Percentiles rank a stretch among this genome's conserved stretches.
phyloP scores from a whole-genome alignment of 148 eudicot genomes.

The Rheum nobile region DNA sequence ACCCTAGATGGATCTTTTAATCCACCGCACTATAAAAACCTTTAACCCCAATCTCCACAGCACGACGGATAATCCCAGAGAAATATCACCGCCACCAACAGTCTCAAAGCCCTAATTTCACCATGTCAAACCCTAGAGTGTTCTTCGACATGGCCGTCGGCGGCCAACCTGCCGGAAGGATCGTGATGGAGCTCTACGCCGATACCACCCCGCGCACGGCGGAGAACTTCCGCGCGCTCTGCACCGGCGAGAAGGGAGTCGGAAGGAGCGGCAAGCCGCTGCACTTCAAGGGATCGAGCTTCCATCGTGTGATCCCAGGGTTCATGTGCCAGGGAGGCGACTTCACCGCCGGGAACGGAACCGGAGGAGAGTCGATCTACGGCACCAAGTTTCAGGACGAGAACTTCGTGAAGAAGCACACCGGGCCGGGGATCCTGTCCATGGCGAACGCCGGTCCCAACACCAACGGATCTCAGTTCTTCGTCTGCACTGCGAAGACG shows the following conservation, averaged over 20 bases:
- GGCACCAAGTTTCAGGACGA: slow-evolving; percentile 26
- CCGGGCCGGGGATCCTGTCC: slow-evolving; percentile 24
- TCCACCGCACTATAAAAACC: not conserved
- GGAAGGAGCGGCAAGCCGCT: slow-evolving; percentile 25
- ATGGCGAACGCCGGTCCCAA: slow-evolving; percentile 29
- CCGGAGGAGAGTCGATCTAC: slow-evolving; percentile 33
- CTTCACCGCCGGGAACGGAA: slow-evolving; percentile 35
- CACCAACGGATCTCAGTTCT: slow-evolving; percentile 31
- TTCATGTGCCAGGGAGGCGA: slow-evolving; percentile 39
- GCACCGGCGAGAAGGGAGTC: slow-evolving; percentile 32
- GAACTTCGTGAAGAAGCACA: slow-evolving; percentile 32
- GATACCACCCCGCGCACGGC: slow-evolving; percentile 24
- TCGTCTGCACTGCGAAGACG: slow-evolving; percentile 24
- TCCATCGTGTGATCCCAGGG: slow-evolving; percentile 30
- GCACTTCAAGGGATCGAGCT: slow-evolving; percentile 25
- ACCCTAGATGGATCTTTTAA: not conserved
- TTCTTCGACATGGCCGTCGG: slow-evolving; percentile 27
- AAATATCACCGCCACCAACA: not conserved
- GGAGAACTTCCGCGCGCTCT: slow-evolving; percentile 33
- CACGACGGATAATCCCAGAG: not conserved
- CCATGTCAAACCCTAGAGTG: slow-evolving; percentile 27
- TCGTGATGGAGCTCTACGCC: slow-evolving; percentile 29
- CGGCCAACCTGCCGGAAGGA: slow-evolving; percentile 18
- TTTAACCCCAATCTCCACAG: not conserved
- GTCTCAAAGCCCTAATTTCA: not conserved